Evolutionary conservation across 495 filamentous ascomycete species (phyloP).

Genomic region (Pyrenopolyporus hunteri): DNA sequence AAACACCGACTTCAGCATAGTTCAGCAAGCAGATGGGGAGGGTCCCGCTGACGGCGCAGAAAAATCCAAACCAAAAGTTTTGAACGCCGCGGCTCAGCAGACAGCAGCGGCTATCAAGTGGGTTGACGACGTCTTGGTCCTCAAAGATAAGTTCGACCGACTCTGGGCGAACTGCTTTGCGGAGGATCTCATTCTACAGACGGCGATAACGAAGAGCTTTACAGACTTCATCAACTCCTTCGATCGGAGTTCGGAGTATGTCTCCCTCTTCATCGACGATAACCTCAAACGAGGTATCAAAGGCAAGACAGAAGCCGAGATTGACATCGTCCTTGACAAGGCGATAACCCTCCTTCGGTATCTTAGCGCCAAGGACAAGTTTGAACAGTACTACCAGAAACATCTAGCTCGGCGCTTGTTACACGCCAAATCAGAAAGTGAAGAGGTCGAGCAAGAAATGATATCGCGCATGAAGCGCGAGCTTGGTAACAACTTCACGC

Average conservation of each 20-base stretch:
- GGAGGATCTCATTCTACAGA: conserved; percentile 78
- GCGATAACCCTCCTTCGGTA: conserved; percentile 87
- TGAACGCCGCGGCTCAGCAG: conserved; percentile 55
- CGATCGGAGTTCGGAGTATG: conserved; percentile 80
- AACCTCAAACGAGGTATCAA: conserved; percentile 93
- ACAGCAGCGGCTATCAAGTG: conserved; percentile 89
- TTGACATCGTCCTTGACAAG: conserved; percentile 88
- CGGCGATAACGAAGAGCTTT: conserved; percentile 82
- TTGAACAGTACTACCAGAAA: conserved; percentile 98
- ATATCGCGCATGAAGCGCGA: conserved; percentile 95
- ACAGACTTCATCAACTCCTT: conserved; percentile 91
- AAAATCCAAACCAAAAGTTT: conserved; percentile 49
- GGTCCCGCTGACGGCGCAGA: conserved; percentile 57
- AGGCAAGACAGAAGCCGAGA: conserved; percentile 86
- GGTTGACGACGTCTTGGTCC: conserved; percentile 85
- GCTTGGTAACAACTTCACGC: conserved; percentile 90
- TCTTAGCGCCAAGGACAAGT: conserved; percentile 90
- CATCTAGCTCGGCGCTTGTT: conserved; percentile 87
- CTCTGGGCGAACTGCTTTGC: conserved; percentile 73
- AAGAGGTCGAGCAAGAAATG: conserved; percentile 93
- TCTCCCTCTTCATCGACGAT: conserved; percentile 97
- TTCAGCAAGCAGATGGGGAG: conserved; percentile 51
- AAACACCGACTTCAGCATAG: conserved; percentile 51
- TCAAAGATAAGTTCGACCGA: conserved; percentile 90
- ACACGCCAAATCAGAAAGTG: conserved; percentile 83